phyloP scores from a whole-genome alignment of 805 yeast genomes.

The Spathaspora gorwiae region DNA sequence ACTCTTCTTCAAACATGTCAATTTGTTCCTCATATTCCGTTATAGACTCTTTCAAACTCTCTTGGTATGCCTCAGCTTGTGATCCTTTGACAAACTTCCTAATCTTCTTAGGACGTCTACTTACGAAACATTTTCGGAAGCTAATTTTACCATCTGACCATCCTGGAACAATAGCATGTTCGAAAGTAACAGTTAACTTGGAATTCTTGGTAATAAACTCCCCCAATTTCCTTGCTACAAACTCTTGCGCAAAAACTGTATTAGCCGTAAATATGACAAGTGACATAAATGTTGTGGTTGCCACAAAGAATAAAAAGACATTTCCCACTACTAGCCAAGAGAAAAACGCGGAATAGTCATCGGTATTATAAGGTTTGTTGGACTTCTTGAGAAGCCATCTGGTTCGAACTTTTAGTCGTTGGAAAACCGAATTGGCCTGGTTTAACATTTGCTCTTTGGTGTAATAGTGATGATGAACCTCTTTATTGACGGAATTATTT shows the following conservation, averaged over 20 bases:
- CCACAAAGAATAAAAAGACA: constrained; percentile 69
- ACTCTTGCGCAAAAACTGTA: constrained; percentile 85
- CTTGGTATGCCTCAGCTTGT: constrained; percentile 65
- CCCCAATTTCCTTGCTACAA: constrained; percentile 77
- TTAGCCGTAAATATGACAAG: constrained; percentile 70
- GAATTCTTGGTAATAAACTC: constrained; percentile 79
- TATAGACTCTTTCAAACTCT: constrained; percentile 27
- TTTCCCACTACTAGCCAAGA: constrained; percentile 93
- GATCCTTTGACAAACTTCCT: constrained; percentile 63
- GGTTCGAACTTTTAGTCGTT: constrained; percentile 33
- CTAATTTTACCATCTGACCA: constrained; percentile 86
- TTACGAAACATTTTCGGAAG: constrained; percentile 79
- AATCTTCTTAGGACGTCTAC: constrained; percentile 67
- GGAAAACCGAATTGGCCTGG: constrained; percentile 23
- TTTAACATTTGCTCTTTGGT: constrained; percentile 23
- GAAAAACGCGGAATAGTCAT: constrained; percentile 83
- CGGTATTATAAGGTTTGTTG: constrained; percentile 83
- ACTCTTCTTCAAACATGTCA: constrained; percentile 61
- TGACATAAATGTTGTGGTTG: constrained; percentile 91
- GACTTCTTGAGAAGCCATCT: constrained; percentile 76
- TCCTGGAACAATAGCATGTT: constrained; percentile 89
- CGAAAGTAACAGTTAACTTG: constrained; percentile 79
- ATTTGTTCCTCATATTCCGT: constrained; percentile 10
- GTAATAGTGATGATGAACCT: neutral
- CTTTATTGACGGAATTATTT: neutral